Percentiles rank a stretch among this genome's conserved stretches.
Conservation (phyloP, 805 yeast species). For the Blastobotrys muscicola region DNA sequence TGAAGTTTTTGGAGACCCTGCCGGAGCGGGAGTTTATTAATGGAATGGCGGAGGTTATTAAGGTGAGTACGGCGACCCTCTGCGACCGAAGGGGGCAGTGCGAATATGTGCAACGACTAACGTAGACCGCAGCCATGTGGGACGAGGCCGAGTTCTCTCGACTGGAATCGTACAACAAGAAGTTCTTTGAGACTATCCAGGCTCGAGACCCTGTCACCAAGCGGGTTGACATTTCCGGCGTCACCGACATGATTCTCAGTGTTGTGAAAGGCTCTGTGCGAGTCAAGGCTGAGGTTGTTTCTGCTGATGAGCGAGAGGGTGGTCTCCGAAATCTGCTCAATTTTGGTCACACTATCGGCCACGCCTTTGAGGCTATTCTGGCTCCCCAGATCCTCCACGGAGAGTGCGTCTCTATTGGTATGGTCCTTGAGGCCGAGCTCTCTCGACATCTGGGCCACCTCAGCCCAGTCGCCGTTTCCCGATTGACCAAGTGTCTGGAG, state of each 20-base stretch:
- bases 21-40: conserved; percentile 92
- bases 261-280: conserved; percentile 77
- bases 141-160: conserved; percentile 79
- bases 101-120: conserved; percentile 1
- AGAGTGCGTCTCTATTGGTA: conserved; percentile 98
- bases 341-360: conserved; percentile 96
- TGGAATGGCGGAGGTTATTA: conserved; percentile 97
- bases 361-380: conserved; percentile 94
- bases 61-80: conserved; percentile 25
- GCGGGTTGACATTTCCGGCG: conserved; percentile 55
- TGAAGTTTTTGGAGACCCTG: conserved; percentile 74
- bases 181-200: conserved; percentile 59
- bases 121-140: conserved; percentile 93
- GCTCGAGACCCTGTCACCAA: conserved; percentile 32
- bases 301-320: conserved; percentile 90
- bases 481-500: conserved; percentile 70
- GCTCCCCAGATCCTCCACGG: conserved; percentile 97
- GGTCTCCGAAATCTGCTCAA: conserved; percentile 85
- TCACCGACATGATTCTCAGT: conserved; percentile 64
- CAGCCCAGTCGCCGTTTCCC: conserved; percentile 88
- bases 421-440: conserved; percentile 89
- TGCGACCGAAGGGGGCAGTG: neutral
- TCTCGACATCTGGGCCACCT: conserved; percentile 84
- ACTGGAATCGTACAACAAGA: conserved; percentile 64
- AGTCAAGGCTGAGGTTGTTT: conserved; percentile 91